Evolutionary conservation across 805 yeast genomes (phyloP), one percentile per base, ranked within the genome.

Genomic region (Alloascoidea africana): DNA sequence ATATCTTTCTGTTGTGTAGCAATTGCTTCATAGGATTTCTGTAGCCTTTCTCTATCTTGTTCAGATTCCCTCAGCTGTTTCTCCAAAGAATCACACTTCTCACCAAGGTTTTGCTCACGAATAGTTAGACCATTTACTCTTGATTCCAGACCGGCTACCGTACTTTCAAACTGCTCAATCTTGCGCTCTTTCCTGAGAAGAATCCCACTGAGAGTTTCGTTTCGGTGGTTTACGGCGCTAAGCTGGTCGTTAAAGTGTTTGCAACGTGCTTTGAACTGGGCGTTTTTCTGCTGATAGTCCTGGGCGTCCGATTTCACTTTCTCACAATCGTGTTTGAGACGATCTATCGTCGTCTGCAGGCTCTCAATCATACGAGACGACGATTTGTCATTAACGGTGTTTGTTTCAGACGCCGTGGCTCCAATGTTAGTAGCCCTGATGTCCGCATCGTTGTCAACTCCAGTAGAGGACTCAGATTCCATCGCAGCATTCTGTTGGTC

Each of bases 141-240:
- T 23, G 8, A 8, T 8, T 23, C n/a, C n/a, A 23, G 30, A 8
- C n/a, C 30, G 8, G 30, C 8, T 8, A n/a, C 30, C 8, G 30
- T 8, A 8, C 13, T 23, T 8, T 23, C 30, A 8, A 23, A n/a
- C 30, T 23, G 13, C n/a, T 23, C 30, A 23, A 23, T 23, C n/a
- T 23, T 23, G 8, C 30, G 30, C 8, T 23, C 30, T 23, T 23
- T 23, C 8, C 30, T 8, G 8, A 8, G 8, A 23, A 23, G 30
- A 23, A 23, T 23, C 8, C 30, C 30, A n/a, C 30, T 23, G 30
- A 23, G 30, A 23, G 30, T 8, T 23, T 23, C 30, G n/a, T 23
- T 23, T n/a, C n/a, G 30, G n/a, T 23, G 30, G 8, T 8, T 23
- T 8, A 23, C n/a, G 30, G 30, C n/a, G n/a, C 13, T n/a, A 8